These are phyloP conservation scores for Zoysia matrella DNA, from an alignment of 202 grass and related monocot species.

Conservation along the genomic window DNA sequence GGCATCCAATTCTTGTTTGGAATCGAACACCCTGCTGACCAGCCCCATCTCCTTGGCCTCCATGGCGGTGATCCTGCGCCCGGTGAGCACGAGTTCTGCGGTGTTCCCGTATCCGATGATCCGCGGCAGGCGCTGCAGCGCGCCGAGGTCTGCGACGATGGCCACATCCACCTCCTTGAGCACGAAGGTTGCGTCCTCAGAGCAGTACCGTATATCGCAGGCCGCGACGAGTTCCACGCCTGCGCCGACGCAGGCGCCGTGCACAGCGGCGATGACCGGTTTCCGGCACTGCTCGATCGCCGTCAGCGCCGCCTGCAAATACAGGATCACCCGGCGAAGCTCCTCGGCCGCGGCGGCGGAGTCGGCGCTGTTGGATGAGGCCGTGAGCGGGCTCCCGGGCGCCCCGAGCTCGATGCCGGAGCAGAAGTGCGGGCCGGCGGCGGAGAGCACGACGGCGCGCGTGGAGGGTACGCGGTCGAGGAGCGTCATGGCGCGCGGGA, in stretches of 20 bases:
- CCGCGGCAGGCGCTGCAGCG: slow-evolving; percentile 65
- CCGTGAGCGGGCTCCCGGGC: slow-evolving; percentile 31
- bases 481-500: slow-evolving; percentile 72
- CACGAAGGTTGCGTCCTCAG: slow-evolving; percentile 71
- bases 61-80: slow-evolving; percentile 57
- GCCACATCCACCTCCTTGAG: slow-evolving; percentile 94
- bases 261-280: slow-evolving; percentile 48
- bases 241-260: slow-evolving; percentile 74
- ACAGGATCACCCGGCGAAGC: slow-evolving; percentile 61
- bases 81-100: slow-evolving; percentile 70
- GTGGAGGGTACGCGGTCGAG: slow-evolving; percentile 72
- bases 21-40: slow-evolving; percentile 68
- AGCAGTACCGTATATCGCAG: slow-evolving; percentile 79
- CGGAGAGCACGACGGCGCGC: slow-evolving; percentile 65
- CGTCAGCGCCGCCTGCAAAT: slow-evolving; percentile 60
- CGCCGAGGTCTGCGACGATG: slow-evolving; percentile 76
- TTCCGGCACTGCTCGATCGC: slow-evolving; percentile 49
- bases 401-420: slow-evolving; percentile 66
- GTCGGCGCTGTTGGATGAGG: slow-evolving; percentile 24
- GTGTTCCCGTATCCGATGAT: slow-evolving; percentile 76
- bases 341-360: slow-evolving; percentile 41
- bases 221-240: slow-evolving; percentile 68
- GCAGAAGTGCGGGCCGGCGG: slow-evolving; percentile 70
- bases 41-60: slow-evolving; percentile 89
- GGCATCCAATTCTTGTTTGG: slow-evolving; percentile 60